Base-by-base conservation (phyloP, 2,329 filamentous ascomycete genomes). In the Tolypocladium nubicola region DNA sequence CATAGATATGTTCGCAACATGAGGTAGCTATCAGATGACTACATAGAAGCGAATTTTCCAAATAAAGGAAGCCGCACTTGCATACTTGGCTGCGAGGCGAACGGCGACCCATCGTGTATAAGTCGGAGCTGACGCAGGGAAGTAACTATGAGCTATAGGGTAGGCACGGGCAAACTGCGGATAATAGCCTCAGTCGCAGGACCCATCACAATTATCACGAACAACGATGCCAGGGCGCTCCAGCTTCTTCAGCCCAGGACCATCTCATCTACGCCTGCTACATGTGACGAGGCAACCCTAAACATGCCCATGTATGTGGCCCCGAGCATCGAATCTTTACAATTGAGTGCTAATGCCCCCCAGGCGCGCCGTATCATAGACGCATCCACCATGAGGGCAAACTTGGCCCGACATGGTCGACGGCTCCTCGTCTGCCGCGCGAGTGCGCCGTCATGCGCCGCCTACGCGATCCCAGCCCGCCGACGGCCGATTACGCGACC, bases 381-480 rank as follows among this genome's bases (percentile, higher is more conserved):
- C 45, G 59, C 56, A 66, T 67, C 63, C 67, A 75, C 62, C 64
- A 77, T 77, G 75, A 75, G 75, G 73, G 72, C 73, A 66, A 70
- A 70, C 62, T 63, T 76, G 64, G 73, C 73, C 70, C 73, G 73
- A 63, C 72, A 76, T 70, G 73, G 72, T 67, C 73, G 68, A 67
- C 71, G 72, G 64, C 66, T 73, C 62, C 66, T 74, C 60, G 65
- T 70, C 65, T 65, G 66, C 63, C 71, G 68, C 53, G 60, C 67
- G 54, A 61, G 68, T 58, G 63, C 66, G 58, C 67, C 73, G 54
- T 68, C 69, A 43, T 73, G 69, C 64, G 65, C 70, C 55, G 58
- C 67, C 50, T 68, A 68, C 54, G 66, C 67, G n/a, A 63, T 56
- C 49, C 62, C 64, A 23, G 58, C 63, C 41, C 69, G 68, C 45